A percentile compares a stretch with the other conserved stretches of the same genome.
phyloP scores from a whole-genome alignment of 495 filamentous ascomycete genomes.

The Articulospora tetracladia region DNA sequence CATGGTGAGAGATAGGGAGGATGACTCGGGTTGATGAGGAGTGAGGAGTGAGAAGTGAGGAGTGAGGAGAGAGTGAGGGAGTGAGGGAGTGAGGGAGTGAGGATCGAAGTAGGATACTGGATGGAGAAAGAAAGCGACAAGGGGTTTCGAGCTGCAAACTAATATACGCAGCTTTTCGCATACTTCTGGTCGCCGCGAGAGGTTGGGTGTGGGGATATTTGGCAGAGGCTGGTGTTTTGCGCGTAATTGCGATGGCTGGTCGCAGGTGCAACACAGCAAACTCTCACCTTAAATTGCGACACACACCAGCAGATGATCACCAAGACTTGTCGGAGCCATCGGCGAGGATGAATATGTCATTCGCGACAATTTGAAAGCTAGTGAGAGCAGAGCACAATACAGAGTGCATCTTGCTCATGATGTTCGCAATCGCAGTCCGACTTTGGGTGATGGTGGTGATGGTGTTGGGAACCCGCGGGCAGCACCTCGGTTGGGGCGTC shows the following conservation, averaged over 20 bases:
- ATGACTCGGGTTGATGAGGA: background rate
- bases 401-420: too few relatives aligned
- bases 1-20: conserved; percentile 14
- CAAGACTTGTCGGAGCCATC: too few relatives aligned
- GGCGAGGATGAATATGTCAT: too few relatives aligned
- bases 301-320: too few relatives aligned
- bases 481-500: background rate
- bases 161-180: conserved; percentile 20
- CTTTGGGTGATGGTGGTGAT: too few relatives aligned
- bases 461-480: background rate
- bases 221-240: conserved; percentile 22
- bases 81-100: background rate
- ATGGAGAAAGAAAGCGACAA: conserved; percentile 11
- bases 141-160: conserved; percentile 1
- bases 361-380: too few relatives aligned
- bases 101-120: conserved; percentile 6
- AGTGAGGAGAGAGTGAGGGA: background rate
- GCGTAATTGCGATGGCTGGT: conserved; percentile 18
- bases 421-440: too few relatives aligned
- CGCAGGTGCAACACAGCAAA: too few relatives aligned
- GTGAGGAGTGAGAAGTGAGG: conserved; percentile 9
- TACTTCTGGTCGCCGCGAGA: conserved; percentile 3
- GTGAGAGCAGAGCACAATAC: too few relatives aligned
- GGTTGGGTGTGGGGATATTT: conserved; percentile 19
- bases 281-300: too few relatives aligned